A percentile compares a stretch with the other conserved stretches of the same genome.
Evolutionary conservation across 2,329 filamentous ascomycete genomes (phyloP).

Genomic region (Leptographium wingfieldii): DNA sequence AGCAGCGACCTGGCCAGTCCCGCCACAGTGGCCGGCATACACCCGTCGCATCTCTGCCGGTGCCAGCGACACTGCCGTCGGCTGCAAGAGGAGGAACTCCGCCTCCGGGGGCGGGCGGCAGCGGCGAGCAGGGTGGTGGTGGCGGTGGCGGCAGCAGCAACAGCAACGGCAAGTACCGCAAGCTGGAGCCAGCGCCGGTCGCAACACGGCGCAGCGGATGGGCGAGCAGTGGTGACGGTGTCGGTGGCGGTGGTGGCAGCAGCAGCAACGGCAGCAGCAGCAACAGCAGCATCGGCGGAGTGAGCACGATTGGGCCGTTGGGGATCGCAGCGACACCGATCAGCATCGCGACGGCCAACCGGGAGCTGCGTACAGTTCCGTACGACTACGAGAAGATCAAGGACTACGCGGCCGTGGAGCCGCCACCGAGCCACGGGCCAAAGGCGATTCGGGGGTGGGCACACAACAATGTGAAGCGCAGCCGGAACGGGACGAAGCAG

Average conservation of each 20-base stretch:
- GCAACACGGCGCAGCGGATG: slow-evolving; percentile 36
- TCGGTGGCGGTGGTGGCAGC: neutral
- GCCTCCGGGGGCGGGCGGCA: neutral
- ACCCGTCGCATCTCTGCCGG: neutral
- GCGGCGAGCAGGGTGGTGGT: too few species aligned
- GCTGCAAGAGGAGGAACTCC: neutral
- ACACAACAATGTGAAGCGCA: slow-evolving; percentile 28
- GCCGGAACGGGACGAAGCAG: slow-evolving; percentile 4
- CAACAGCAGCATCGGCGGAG: neutral
- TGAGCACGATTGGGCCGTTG: neutral
- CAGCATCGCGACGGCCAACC: slow-evolving; percentile 6
- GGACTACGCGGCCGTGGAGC: slow-evolving; percentile 41
- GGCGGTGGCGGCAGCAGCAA: neutral
- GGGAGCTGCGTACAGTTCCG: slow-evolving; percentile 45
- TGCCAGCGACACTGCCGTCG: neutral
- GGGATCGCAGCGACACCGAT: neutral
- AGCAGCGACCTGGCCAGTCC: neutral
- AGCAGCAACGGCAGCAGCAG: neutral
- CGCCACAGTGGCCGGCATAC: neutral
- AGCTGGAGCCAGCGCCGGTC: slow-evolving; percentile 45
- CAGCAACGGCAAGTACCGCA: slow-evolving; percentile 33
- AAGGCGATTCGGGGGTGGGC: slow-evolving; percentile 47
- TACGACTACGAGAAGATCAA: slow-evolving; percentile 45
- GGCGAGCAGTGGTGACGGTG: slow-evolving; percentile 7
- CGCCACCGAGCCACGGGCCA: slow-evolving; percentile 41